These are phyloP conservation scores for Bipolaris zeicola DNA, from an alignment of 2,329 filamentous ascomycete genomes.

Conservation along the genomic window DNA sequence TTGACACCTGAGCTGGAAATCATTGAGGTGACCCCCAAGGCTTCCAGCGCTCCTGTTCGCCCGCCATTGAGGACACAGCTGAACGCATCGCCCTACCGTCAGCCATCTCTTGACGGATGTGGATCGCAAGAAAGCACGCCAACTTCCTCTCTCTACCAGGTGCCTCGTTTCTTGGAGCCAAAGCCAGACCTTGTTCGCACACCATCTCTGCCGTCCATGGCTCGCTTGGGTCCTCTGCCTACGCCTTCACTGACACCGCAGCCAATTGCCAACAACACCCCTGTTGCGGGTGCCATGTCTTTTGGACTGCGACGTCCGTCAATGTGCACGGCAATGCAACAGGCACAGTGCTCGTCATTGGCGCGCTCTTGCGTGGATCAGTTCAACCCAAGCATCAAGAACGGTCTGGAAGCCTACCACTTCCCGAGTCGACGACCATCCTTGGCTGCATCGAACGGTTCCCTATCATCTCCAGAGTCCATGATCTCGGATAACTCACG, in stretches of 20 bases:
- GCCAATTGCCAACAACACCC: conserved; percentile 59
- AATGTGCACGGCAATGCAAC: conserved; percentile 64
- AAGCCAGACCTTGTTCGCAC: conserved; percentile 57
- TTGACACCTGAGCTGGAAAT: conserved; percentile 64
- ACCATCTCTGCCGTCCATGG: conserved; percentile 61
- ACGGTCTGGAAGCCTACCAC: conserved; percentile 54
- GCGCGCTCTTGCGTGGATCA: conserved; percentile 63
- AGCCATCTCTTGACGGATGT: conserved; percentile 30
- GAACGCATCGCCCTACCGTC: conserved; percentile 30
- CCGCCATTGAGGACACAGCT: conserved; percentile 32
- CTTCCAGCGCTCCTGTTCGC: conserved; percentile 35
- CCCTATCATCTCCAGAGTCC: conserved; percentile 64
- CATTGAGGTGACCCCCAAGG: conserved; percentile 48
- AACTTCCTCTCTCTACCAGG: conserved; percentile 48
- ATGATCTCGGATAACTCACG: conserved; percentile 66
- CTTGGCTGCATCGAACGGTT: conserved; percentile 58
- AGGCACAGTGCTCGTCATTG: conserved; percentile 60
- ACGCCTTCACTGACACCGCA: conserved; percentile 68
- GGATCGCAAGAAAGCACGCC: conserved; percentile 52
- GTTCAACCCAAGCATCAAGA: conserved; percentile 48
- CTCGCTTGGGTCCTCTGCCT: conserved; percentile 61
- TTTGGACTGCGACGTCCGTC: conserved; percentile 59
- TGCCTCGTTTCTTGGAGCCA: conserved; percentile 58
- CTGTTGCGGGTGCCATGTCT: conserved; percentile 63
- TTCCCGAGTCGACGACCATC: conserved; percentile 53